These are phyloP conservation scores for Phytophthora fragariae DNA, from an alignment of 352 stramenopile genomes.

Conservation along the genomic window DNA sequence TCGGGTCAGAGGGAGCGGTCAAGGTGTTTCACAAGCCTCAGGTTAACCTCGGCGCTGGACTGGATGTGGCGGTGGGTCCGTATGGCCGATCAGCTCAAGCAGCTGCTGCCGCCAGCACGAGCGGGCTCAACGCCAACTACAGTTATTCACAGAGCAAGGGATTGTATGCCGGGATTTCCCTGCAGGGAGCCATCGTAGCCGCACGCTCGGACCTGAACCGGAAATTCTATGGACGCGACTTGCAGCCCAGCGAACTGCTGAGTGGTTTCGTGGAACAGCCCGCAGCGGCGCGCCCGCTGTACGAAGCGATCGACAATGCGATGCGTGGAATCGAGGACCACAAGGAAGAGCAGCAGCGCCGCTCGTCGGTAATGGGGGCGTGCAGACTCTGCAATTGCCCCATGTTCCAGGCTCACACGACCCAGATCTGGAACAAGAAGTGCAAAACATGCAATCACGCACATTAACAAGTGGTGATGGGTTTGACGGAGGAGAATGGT, in stretches of 20 bases:
- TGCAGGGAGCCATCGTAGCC: constrained; percentile 88
- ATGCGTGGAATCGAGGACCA: constrained; percentile 61
- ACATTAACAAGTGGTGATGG: constrained; percentile 42
- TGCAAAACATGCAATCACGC: constrained; percentile 74
- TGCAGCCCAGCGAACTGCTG: constrained; percentile 54
- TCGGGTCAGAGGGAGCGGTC: constrained; percentile 89
- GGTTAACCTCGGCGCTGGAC: constrained; percentile 87
- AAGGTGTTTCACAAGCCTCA: constrained; percentile 86
- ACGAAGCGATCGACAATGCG: constrained; percentile 65
- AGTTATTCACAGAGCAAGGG: constrained; percentile 93
- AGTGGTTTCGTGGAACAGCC: constrained; percentile 59
- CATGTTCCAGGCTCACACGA: constrained; percentile 69
- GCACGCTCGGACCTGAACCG: constrained; percentile 88
- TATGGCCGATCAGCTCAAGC: constrained; percentile 75
- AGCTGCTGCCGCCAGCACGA: constrained; percentile 69
- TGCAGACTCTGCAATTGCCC: constrained; percentile 68
- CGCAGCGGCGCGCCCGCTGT: constrained; percentile 54
- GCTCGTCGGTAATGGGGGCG: constrained; percentile 57
- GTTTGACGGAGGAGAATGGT: no score
- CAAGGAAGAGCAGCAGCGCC: constrained; percentile 47
- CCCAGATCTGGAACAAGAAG: constrained; percentile 78
- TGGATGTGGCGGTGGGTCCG: constrained; percentile 87
- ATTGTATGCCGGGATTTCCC: constrained; percentile 91
- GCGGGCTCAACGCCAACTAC: constrained; percentile 89
- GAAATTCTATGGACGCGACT: constrained; percentile 89